phyloP scores from a whole-genome alignment of 106 monocot genomes.

The Hemerocallis citrina region DNA sequence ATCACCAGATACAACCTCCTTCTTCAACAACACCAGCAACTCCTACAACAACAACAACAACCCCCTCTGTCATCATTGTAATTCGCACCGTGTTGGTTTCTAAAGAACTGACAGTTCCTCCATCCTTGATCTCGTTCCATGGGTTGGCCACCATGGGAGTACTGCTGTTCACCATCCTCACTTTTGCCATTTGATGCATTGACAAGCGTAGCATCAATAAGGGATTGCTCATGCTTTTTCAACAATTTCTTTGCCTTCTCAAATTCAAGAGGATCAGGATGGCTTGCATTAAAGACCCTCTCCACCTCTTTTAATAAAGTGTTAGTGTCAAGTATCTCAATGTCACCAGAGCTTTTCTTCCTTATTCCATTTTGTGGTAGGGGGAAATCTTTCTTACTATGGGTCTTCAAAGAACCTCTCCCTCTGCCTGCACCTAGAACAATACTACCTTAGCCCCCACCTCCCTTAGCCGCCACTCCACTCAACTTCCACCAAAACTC shows the following conservation, averaged over 20 bases:
- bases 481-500: too few relatives aligned
- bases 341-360: conserved; percentile 34
- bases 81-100: conserved; percentile 14
- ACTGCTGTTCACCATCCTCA: conserved; percentile 28
- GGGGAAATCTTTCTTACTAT: conserved; percentile 18
- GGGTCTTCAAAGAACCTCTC: conserved; percentile 37
- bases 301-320: conserved; percentile 70
- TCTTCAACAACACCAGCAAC: conserved; percentile 1
- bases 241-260: conserved; percentile 79
- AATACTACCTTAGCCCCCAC: conserved; percentile 12
- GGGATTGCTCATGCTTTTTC: conserved; percentile 74
- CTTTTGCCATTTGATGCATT: conserved; percentile 72
- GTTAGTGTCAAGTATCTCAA: conserved; percentile 55
- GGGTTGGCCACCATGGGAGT: conserved; percentile 13
- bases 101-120: conserved; percentile 30
- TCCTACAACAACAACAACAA: too few relatives aligned
- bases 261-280: conserved; percentile 57
- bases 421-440: conserved; percentile 32
- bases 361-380: conserved; percentile 45
- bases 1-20: too few relatives aligned
- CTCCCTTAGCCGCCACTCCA: conserved; percentile 35
- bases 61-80: conserved; percentile 5
- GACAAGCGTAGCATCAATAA: conserved; percentile 71
- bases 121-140: conserved; percentile 27
- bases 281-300: conserved; percentile 37